Evolutionary conservation across 805 yeast genomes (phyloP).

Genomic region (Clavispora asparagi): DNA sequence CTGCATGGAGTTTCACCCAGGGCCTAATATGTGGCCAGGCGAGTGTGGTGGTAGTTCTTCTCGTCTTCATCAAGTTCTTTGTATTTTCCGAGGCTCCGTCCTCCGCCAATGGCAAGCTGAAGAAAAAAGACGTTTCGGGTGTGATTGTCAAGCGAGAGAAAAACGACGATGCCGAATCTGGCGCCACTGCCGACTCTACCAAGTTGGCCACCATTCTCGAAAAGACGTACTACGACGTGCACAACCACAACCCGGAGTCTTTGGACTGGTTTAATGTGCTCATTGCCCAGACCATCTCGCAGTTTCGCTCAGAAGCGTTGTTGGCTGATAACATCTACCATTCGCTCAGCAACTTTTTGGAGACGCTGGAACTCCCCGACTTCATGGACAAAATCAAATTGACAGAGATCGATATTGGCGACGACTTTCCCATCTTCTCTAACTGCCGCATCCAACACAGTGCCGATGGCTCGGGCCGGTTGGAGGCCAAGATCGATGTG

Average conservation of each 20-base stretch:
- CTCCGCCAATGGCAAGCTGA: constrained; percentile 14
- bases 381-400: constrained; percentile 73
- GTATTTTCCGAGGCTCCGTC: constrained; percentile 63
- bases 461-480: constrained; percentile 46
- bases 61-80: constrained; percentile 67
- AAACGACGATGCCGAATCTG: constrained; percentile 10
- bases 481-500: constrained; percentile 87
- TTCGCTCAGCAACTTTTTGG: constrained; percentile 64
- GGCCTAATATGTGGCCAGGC: constrained; percentile 72
- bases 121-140: constrained; percentile 24
- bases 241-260: constrained; percentile 82
- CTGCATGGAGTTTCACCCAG: constrained; percentile 64
- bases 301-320: constrained; percentile 84
- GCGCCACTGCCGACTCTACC: constrained; percentile 8
- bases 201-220: constrained; percentile 57
- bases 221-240: constrained; percentile 88
- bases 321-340: constrained; percentile 79
- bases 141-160: constrained; percentile 31
- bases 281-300: constrained; percentile 84
- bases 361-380: constrained; percentile 64
- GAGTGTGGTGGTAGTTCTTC: constrained; percentile 59
- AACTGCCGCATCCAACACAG: constrained; percentile 78
- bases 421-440: constrained; percentile 91
- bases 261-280: constrained; percentile 96
- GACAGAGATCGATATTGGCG: constrained; percentile 88